Evolutionary conservation across 1,284 basidiomycete genomes (phyloP), one percentile per base, ranked within the genome.

Genomic region (Rhodotorula glutinis): DNA sequence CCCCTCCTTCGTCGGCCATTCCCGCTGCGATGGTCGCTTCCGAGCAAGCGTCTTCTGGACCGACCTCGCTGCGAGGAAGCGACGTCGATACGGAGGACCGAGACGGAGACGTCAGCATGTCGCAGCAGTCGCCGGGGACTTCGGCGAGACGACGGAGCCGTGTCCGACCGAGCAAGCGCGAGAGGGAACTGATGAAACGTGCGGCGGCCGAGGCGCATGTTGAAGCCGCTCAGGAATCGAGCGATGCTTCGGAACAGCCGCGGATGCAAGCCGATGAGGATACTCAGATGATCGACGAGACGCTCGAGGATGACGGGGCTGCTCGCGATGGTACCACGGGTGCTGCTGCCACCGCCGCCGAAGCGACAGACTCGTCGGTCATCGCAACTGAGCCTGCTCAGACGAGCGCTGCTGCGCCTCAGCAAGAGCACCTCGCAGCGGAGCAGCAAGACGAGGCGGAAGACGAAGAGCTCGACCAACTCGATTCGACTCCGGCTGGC

Each of bases 221-320:
- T 19, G 46, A 59, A 27, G 46, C 27, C 19, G 30, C 13, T 46
- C 4, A 8, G 4, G 44, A 46, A 19, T 19, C 44, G 44, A 23
- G 44, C 44, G 44, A 46, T 16, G 46, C 10, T 47, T 25, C 47
- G 19, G 57, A 33, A 10, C 54, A 19, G 8, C 47, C 46, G 21
- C 38, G 8, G 54, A 63, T 61, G 62, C 47, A 61, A 11, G 43
- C 57, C 53, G 62, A 67, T 33, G 43, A 49, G 29, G 23, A 43
- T 11, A 38, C 33, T 11, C 33, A 38, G 33, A 38, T 38, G 33
- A 38, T 38, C 33, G 33, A 38, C 33, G 33, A 38, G 33, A 38
- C 33, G 33, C 33, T 38, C 33, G 33, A 38, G 33, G 33, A 38
- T 38, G 33, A 38, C 33, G 33, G 33, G 33, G 33, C 33, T 38